phyloP scores from a whole-genome alignment of 1,284 basidiomycete genomes.

The Moniliophthora roreri region DNA sequence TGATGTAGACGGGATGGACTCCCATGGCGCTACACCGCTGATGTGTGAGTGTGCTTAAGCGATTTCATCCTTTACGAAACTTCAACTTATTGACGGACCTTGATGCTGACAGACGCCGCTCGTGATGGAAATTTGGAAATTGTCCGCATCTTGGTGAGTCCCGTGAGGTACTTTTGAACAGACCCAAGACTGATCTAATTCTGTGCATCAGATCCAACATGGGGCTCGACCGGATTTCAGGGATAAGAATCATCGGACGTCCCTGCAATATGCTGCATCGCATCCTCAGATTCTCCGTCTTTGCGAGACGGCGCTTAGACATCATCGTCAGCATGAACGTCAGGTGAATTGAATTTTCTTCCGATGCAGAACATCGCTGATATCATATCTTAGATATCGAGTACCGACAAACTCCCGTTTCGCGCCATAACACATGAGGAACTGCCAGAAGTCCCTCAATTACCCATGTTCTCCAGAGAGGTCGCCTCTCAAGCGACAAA shows the following conservation, averaged over 20 bases:
- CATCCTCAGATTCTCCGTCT: conserved; percentile 65
- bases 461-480: conserved; percentile 36
- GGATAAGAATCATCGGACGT: conserved; percentile 66
- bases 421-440: conserved; percentile 38
- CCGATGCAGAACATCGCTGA: conserved; percentile 6
- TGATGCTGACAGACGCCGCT: conserved; percentile 54
- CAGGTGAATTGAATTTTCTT: conserved; percentile 39
- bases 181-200: conserved; percentile 12
- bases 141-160: conserved; percentile 54
- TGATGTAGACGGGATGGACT: conserved; percentile 69
- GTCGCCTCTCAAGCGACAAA: conserved; percentile 40
- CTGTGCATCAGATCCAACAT: conserved; percentile 48
- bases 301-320: conserved; percentile 65
- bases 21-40: conserved; percentile 68
- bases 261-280: conserved; percentile 62
- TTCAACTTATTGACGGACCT: background rate
- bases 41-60: conserved; percentile 61
- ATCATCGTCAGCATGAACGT: conserved; percentile 54
- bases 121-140: conserved; percentile 68
- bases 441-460: conserved; percentile 16
- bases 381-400: conserved; percentile 25
- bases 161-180: background rate
- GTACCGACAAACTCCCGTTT: conserved; percentile 8
- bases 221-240: conserved; percentile 70
- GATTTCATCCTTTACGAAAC: background rate